A percentile compares a stretch with the other conserved stretches of the same genome.
phyloP scores from a whole-genome alignment of 331 rosid genomes.

The Saraca asoca region DNA sequence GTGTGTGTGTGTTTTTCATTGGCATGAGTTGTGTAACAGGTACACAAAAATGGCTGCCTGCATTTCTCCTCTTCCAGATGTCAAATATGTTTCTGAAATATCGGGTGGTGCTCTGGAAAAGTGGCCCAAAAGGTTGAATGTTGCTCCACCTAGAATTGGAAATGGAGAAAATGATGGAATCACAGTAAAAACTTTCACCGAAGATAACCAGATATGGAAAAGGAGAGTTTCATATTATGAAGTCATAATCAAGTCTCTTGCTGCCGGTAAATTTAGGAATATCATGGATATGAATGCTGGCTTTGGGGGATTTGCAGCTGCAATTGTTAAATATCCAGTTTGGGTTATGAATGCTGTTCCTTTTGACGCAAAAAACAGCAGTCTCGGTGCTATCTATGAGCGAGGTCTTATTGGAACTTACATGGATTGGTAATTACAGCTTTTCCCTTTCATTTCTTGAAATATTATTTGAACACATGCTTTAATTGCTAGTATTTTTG shows the following conservation, averaged over 20 bases:
- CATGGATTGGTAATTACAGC: constrained; percentile 27
- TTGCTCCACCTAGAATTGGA: constrained; percentile 33
- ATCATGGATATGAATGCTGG: constrained; percentile 44
- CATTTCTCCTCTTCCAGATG: constrained; percentile 35
- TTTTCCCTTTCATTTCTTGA: no score
- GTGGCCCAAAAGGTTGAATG: constrained; percentile 39
- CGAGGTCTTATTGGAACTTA: constrained; percentile 38
- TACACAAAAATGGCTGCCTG: constrained; percentile 34
- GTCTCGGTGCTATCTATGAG: constrained; percentile 35
- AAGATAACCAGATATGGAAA: constrained; percentile 33
- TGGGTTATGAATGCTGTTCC: constrained; percentile 39
- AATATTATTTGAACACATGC: no score
- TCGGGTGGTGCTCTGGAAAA: constrained; percentile 36
- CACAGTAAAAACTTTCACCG: constrained; percentile 10
- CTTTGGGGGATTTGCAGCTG: constrained; percentile 39
- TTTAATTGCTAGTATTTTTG: no score
- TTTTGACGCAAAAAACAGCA: constrained; percentile 20
- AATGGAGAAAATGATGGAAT: neutral
- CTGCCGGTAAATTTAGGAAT: constrained; percentile 26
- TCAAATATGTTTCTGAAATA: constrained; percentile 21
- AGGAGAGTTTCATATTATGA: constrained; percentile 31
- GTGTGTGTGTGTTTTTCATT: no score
- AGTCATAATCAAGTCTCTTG: constrained; percentile 15
- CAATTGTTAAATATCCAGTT: constrained; percentile 24
- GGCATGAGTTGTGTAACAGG: no score